These are phyloP conservation scores for Suhomyces sp. DNA, from an alignment of 805 yeast genomes.

Conservation along the genomic window DNA sequence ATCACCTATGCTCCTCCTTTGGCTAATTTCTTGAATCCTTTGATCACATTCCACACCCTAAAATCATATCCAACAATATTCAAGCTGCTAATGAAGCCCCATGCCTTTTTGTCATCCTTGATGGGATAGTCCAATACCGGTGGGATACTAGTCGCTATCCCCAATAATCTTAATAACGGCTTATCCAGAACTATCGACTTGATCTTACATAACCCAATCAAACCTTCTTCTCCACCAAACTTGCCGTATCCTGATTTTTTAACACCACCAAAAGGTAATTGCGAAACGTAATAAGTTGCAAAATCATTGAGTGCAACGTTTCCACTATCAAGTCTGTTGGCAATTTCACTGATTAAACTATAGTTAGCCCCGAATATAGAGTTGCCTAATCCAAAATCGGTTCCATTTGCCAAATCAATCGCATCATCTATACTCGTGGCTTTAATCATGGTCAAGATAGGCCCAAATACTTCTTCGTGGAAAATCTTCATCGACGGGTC, in stretches of 20 bases:
- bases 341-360: conserved; percentile 57
- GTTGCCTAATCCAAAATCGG: conserved; percentile 88
- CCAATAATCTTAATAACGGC: conserved; percentile 54
- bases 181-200: conserved; percentile 87
- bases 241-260: conserved; percentile 95
- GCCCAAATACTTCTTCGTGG: conserved; percentile 92
- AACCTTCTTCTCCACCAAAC: conserved; percentile 97
- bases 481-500: conserved; percentile 74
- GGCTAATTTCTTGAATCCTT: conserved; percentile 39
- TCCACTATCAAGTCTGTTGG: conserved; percentile 70
- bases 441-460: conserved; percentile 75
- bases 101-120: conserved; percentile 73
- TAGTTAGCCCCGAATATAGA: conserved; percentile 78
- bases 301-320: conserved; percentile 97
- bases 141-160: conserved; percentile 80
- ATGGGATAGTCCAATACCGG: conserved; percentile 91
- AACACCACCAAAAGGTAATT: conserved; percentile 95
- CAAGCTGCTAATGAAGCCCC: conserved; percentile 81
- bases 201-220: conserved; percentile 82
- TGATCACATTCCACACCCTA: conserved; percentile 63
- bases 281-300: conserved; percentile 94
- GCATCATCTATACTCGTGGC: conserved; percentile 70
- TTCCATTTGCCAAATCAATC: conserved; percentile 72
- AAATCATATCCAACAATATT: conserved; percentile 82
- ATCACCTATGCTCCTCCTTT: conserved; percentile 28